Evolutionary conservation across 495 filamentous ascomycete species (phyloP).

Genomic region (Talaromyces wortmannii): DNA sequence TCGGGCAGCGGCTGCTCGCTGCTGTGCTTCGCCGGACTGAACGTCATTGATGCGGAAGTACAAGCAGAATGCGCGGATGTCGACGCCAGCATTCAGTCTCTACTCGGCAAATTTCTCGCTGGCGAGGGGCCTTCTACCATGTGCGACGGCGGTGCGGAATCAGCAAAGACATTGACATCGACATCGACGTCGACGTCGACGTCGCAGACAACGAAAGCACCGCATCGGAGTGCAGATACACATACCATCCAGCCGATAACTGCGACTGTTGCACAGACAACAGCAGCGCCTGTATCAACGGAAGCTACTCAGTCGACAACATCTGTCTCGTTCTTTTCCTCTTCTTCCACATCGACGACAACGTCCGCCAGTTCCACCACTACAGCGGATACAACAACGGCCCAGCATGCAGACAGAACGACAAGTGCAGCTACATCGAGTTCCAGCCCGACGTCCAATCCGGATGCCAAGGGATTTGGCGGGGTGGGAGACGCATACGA

Average conservation of each 20-base stretch:
- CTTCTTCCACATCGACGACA: not conserved
- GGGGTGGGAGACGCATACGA: slow-evolving; percentile 3
- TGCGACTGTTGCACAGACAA: no score
- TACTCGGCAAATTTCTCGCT: not conserved
- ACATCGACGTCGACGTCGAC: not conserved
- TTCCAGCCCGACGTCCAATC: not conserved
- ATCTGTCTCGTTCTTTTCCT: no score
- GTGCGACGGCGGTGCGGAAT: not conserved
- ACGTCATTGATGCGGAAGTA: slow-evolving; percentile 1
- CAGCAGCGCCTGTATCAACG: no score
- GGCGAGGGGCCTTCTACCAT: slow-evolving; percentile 2
- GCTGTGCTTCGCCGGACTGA: not conserved
- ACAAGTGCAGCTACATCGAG: not conserved
- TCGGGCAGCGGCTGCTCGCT: not conserved
- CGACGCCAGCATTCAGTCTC: not conserved
- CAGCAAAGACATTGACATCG: no score
- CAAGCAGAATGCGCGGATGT: not conserved
- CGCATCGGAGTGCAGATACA: not conserved
- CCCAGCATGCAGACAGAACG: not conserved
- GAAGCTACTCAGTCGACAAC: no score
- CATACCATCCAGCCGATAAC: no score
- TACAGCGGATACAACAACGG: not conserved
- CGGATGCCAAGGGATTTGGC: slow-evolving; percentile 3
- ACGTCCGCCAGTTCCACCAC: not conserved
- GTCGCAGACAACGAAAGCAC: not conserved